Conservation (phyloP, 306 rosid genomes). For the Cucurbita pepo region DNA sequence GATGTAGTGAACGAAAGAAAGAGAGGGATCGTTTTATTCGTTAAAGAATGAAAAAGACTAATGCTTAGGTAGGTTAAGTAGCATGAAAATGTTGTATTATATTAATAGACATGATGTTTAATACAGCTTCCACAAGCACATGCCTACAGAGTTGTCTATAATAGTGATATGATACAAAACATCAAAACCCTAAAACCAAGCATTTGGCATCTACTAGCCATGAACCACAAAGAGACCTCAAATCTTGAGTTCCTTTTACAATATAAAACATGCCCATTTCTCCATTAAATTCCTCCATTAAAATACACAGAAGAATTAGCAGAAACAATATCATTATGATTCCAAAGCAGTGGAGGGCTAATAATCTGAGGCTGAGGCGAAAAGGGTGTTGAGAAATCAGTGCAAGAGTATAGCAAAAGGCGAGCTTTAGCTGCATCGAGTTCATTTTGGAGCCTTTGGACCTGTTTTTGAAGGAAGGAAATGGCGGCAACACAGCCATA, state of each 20-base stretch:
- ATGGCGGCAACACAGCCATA: slow-evolving; percentile 92
- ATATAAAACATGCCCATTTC: not conserved
- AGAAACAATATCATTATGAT: not conserved
- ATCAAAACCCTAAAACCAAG: not conserved
- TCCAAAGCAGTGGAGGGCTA: slow-evolving; percentile 3
- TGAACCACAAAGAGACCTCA: not conserved
- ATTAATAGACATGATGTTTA: not conserved
- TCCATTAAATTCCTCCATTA: slow-evolving; percentile 22
- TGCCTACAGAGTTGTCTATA: not conserved
- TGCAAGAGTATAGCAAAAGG: slow-evolving; percentile 53
- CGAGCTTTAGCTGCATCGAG: slow-evolving; percentile 76
- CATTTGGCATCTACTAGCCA: not conserved
- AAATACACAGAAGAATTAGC: slow-evolving; percentile 14
- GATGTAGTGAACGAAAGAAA: too few relatives aligned
- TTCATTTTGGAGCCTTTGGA: slow-evolving; percentile 81
- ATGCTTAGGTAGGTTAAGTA: not conserved
- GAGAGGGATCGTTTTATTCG: too few relatives aligned
- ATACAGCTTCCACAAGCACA: not conserved
- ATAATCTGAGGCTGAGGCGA: not conserved
- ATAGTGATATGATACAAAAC: not conserved
- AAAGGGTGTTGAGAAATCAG: slow-evolving; percentile 18
- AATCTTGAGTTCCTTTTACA: not conserved
- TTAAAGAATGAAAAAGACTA: not conserved
- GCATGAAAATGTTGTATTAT: not conserved
- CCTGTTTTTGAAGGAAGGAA: slow-evolving; percentile 78